Evolutionary conservation across 768 basidiomycete genomes (phyloP), one percentile per base, ranked within the genome.

Genomic region (Lactarius deliciosus): DNA sequence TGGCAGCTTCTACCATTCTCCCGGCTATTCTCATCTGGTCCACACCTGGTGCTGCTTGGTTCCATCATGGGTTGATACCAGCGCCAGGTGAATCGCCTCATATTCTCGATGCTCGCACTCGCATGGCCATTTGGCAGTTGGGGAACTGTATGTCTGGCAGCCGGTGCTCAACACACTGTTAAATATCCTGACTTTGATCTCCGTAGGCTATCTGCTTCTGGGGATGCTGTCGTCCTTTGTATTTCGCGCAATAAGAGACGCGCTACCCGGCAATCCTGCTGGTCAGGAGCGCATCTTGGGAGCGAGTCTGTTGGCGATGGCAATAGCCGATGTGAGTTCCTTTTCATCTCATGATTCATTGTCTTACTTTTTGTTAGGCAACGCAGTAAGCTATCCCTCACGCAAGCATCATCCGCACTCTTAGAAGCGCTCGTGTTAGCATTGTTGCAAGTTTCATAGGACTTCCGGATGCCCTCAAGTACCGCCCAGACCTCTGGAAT

Each of bases 211-310:
- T 71, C 71, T 88, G 64, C 76, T 90, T 1, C 76, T 90, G 0
- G 85, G 84, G n/a, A 75, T 91, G 66, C 79, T 89, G 57, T 86
- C 87, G 11, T 83, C 86, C 5, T 72, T 90, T 30, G 86, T 86
- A 11, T 89, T 90, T 73, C 84, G 90, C 30, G 86, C 86, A 2
- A 80, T 87, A 30, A 77, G 87, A 66, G 86, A 90, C 70, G 77
- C 86, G 0, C 73, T 91, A 18, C 80, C 81, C 0, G 70, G 81
- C 56, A 81, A 88, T 70, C 84, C 82, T 3, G 79, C 78, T 22
- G 83, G 83, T 3, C 90, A 91, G 73, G 90, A 92, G 72, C 83
- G 83, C 57, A 83, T 92, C 61, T 71, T 91, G 11, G 88, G 89
- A 28, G 82, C 87, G 3, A 80, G 82, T 62, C 77, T 91, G 62